Evolutionary conservation across 345 rosid genomes (phyloP).

Genomic region (Noccaea bulbosa): DNA sequence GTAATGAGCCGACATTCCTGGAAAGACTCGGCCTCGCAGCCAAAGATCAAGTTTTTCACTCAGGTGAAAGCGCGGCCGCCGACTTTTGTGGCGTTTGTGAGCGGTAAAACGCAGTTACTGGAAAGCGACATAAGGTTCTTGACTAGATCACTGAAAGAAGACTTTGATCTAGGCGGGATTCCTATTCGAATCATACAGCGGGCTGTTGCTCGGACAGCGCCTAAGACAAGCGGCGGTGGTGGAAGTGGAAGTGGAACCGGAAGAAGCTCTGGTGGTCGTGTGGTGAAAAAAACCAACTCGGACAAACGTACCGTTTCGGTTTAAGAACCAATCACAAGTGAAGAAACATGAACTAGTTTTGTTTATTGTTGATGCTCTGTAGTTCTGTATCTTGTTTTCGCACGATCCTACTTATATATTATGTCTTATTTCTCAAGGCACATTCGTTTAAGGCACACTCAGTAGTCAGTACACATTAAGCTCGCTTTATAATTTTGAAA

Average conservation of each 20-base stretch:
- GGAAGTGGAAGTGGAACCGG: conserved; percentile 37
- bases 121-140: conserved; percentile 82
- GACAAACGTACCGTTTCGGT: conserved; percentile 57
- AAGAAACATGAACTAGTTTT: conserved; percentile 22
- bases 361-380: not conserved
- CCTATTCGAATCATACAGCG: conserved; percentile 92
- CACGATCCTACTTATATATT: conserved; percentile 7
- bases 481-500: too few species aligned
- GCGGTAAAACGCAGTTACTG: conserved; percentile 64
- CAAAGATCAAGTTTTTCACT: conserved; percentile 92
- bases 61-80: conserved; percentile 99
- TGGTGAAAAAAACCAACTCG: conserved; percentile 50
- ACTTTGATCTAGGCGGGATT: conserved; percentile 88
- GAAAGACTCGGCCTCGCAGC: conserved; percentile 87
- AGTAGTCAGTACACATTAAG: too few species aligned
- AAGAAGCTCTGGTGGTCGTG: conserved; percentile 36
- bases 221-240: conserved; percentile 33
- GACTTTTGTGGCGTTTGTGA: conserved; percentile 85
- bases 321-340: conserved; percentile 25
- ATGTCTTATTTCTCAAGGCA: not conserved
- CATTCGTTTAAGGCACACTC: not conserved
- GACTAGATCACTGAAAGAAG: conserved; percentile 86
- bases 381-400: not conserved
- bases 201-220: conserved; percentile 42
- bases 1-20: conserved; percentile 97